phyloP scores from a whole-genome alignment of 1,284 basidiomycete genomes.

The Salmacisia buchloeana region DNA sequence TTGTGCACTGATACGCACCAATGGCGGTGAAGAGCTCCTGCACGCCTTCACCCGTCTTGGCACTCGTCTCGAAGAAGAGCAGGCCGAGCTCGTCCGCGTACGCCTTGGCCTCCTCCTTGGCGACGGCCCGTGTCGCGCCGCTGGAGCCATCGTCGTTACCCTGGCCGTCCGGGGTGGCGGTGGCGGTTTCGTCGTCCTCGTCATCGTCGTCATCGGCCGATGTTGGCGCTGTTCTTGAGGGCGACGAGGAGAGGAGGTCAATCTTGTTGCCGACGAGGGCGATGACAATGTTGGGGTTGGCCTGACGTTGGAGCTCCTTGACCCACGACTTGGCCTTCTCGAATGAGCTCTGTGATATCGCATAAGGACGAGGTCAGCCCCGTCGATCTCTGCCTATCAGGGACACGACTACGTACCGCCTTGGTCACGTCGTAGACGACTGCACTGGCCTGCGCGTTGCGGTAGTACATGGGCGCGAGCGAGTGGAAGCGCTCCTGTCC shows the following conservation, averaged over 20 bases:
- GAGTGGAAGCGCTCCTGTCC: conserved; percentile 93
- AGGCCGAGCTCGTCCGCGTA: conserved; percentile 89
- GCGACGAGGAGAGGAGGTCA: conserved; percentile 76
- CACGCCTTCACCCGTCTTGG: conserved; percentile 94
- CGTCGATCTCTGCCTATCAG: not conserved
- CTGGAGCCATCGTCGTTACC: conserved; percentile 19
- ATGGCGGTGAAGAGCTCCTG: conserved; percentile 93
- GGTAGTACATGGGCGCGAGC: conserved; percentile 94
- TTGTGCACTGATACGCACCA: conserved; percentile 12
- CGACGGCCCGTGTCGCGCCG: conserved; percentile 32
- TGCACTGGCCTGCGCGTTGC: conserved; percentile 95
- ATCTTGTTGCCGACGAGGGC: conserved; percentile 55
- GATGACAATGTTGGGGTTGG: conserved; percentile 98
- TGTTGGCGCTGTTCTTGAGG: conserved; percentile 60
- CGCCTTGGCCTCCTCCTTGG: conserved; percentile 79
- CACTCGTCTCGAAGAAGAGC: conserved; percentile 95
- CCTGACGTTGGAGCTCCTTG: conserved; percentile 96
- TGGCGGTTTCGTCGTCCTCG: conserved; percentile 53
- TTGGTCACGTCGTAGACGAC: conserved; percentile 98
- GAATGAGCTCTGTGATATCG: conserved; percentile 62
- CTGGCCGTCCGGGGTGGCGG: conserved; percentile 39
- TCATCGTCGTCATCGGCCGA: conserved; percentile 25
- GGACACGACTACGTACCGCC: conserved; percentile 25
- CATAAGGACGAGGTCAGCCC: not conserved
- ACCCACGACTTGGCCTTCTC: conserved; percentile 99